Base-by-base conservation (phyloP, 345 rosid species). In the Nephelium lappaceum region DNA sequence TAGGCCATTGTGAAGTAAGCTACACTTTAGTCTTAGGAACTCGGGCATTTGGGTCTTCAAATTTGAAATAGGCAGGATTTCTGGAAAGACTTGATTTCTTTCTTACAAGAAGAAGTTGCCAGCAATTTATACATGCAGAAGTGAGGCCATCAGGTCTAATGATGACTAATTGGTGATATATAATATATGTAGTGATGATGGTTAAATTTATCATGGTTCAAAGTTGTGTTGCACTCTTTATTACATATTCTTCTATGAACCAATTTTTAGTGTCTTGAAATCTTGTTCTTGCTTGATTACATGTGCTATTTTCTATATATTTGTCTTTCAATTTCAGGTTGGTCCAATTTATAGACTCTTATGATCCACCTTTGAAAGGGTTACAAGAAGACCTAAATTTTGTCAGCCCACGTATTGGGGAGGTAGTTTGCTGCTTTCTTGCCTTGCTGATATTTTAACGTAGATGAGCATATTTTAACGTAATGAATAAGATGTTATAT, bases 401-500 rank as follows among this genome's bases (percentile, higher is more conserved):
- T 86, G 99, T 93, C 81, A 96, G 97, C 81, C 98, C 98, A 77
- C 98, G 98, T 66, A 93, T 96, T 76, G 99, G 98, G 87, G 99
- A 96, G 99, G 99, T 96, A 75, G 83, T 79, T 81, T 21, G 49
- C 70, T 14, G 86, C 55, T 76, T 58, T 72, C 21, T 66, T 69
- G 41, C 36, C 23, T 8, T 62, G 43, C 60, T 19, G 45, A 21
- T 45, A 11, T 63, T 64, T 63, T 45, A 27, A 11, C 12, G 6
- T 41, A 73, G 55, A 45, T 27, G 64, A 60, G 16, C 8, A n/a
- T 60, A 60, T 60, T 19, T n/a, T n/a, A n/a, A n/a, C n/a, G n/a
- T 65, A 15, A 25, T 31, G 41, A 11, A 36, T 71, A 31, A 47
- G 25, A 31, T 27, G 16, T 18, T 42, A 16, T 53, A 8, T 72